phyloP scores from a whole-genome alignment of 331 rosid species.

The Pyrus hybrid region DNA sequence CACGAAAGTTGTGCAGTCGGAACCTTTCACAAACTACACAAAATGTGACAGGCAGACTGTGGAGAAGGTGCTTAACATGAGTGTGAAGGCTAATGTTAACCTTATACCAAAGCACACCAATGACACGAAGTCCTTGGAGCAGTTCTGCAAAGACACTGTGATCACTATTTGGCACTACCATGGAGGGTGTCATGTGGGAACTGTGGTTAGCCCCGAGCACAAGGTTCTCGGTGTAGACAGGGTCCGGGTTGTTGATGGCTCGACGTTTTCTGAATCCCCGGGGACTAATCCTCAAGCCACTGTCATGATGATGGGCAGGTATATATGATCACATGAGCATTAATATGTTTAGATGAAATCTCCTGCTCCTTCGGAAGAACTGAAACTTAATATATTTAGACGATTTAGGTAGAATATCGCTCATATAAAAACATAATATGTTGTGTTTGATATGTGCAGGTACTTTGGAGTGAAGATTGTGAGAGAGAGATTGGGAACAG shows the following conservation, averaged over 20 bases:
- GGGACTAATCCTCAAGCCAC: conserved; percentile 98
- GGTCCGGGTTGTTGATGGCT: conserved; percentile 76
- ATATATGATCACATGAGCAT: not conserved
- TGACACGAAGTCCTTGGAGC: conserved; percentile 73
- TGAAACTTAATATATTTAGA: too few species aligned
- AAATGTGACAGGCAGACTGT: conserved; percentile 24
- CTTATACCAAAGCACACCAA: conserved; percentile 61
- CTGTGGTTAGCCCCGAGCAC: conserved; percentile 51
- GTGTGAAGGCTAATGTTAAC: conserved; percentile 75
- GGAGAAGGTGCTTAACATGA: conserved; percentile 65
- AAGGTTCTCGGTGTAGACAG: conserved; percentile 71
- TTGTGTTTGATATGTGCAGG: conserved; percentile 41
- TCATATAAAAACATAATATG: not conserved
- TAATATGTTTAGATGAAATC: not conserved
- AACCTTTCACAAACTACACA: conserved; percentile 60
- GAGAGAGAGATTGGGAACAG: conserved; percentile 65
- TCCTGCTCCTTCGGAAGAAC: not conserved
- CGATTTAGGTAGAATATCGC: too few species aligned
- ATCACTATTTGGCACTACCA: conserved; percentile 99
- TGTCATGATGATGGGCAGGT: conserved; percentile 99
- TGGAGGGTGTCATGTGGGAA: conserved; percentile 87
- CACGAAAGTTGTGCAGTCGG: conserved; percentile 49
- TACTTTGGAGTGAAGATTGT: conserved; percentile 90
- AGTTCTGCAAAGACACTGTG: conserved; percentile 88
- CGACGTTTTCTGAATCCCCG: conserved; percentile 64